phyloP scores from a whole-genome alignment of 768 basidiomycete genomes.

The Tephrocybe rancida region DNA sequence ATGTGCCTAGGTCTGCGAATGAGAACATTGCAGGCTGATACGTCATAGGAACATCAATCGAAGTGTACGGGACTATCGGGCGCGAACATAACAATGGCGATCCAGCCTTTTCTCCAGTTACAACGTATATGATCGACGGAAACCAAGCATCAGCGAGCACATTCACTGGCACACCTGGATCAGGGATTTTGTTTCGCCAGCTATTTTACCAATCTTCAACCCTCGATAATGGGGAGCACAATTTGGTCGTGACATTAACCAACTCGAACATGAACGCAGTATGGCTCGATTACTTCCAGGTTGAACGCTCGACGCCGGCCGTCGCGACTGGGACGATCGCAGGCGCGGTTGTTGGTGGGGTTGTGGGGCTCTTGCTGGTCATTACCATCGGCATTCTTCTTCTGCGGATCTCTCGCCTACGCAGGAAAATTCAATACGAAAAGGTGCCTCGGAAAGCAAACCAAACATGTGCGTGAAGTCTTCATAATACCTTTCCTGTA shows the following conservation, averaged over 20 bases:
- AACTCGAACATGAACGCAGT: slow-evolving; percentile 3
- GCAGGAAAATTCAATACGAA: slow-evolving; percentile 1
- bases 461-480: not conserved
- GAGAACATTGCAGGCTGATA: not conserved
- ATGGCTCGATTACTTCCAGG: slow-evolving; percentile 11
- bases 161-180: not conserved
- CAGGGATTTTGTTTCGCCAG: not conserved
- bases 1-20: not conserved
- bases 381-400: not conserved
- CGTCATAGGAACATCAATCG: slow-evolving; percentile 6
- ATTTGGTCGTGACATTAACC: slow-evolving; percentile 5
- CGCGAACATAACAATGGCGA: slow-evolving; percentile 10
- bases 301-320: not conserved
- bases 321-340: not conserved
- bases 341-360: not conserved
- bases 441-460: slow-evolving; percentile 1
- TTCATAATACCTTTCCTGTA: not conserved
- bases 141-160: not conserved
- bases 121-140: slow-evolving; percentile 10
- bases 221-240: slow-evolving; percentile 4
- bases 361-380: not conserved
- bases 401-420: not conserved
- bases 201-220: slow-evolving; percentile 8
- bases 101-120: slow-evolving; percentile 10
- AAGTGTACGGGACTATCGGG: slow-evolving; percentile 17